A percentile compares a stretch with the other conserved stretches of the same genome.
Conservation (phyloP, 164 flowering plant species). For the Magnolia changhungtana region DNA sequence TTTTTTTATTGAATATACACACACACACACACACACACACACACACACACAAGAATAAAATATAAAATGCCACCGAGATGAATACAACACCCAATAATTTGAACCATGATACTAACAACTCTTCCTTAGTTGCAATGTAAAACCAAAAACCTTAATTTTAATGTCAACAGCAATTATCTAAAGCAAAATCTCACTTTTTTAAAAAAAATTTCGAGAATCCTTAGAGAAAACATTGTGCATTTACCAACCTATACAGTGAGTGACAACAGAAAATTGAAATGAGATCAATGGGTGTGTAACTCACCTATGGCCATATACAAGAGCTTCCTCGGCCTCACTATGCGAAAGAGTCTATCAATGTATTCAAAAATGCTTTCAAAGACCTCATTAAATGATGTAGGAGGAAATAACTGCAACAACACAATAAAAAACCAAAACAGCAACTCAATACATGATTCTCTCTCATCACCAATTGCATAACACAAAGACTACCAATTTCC, state of each 20-base stretch:
- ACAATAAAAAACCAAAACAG: too few species aligned
- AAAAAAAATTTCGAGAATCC: not conserved
- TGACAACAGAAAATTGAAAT: not conserved
- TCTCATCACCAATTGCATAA: too few species aligned
- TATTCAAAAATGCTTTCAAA: conserved; percentile 39
- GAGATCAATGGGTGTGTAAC: conserved; percentile 1
- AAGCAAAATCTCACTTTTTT: not conserved
- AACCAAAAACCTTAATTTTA: too few species aligned
- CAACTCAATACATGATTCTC: too few species aligned
- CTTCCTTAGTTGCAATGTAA: too few species aligned
- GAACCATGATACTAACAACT: too few species aligned
- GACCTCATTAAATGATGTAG: conserved; percentile 44
- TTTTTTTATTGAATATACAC: too few species aligned
- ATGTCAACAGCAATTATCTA: not conserved
- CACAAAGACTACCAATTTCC: too few species aligned
- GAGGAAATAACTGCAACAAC: conserved; percentile 14
- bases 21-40: too few species aligned
- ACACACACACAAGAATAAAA: too few species aligned
- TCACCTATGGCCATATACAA: conserved; percentile 60
- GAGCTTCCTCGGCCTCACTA: conserved; percentile 55
- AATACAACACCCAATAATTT: too few species aligned
- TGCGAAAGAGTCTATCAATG: conserved; percentile 39
- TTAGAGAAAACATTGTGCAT: not conserved
- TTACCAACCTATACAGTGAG: not conserved
- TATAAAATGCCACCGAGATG: too few species aligned